Percentiles rank a stretch among this genome's conserved stretches.
These are phyloP conservation scores for Hylodesmum podocarpum DNA, from an alignment of 306 rosid genomes.

Conservation along the genomic window DNA sequence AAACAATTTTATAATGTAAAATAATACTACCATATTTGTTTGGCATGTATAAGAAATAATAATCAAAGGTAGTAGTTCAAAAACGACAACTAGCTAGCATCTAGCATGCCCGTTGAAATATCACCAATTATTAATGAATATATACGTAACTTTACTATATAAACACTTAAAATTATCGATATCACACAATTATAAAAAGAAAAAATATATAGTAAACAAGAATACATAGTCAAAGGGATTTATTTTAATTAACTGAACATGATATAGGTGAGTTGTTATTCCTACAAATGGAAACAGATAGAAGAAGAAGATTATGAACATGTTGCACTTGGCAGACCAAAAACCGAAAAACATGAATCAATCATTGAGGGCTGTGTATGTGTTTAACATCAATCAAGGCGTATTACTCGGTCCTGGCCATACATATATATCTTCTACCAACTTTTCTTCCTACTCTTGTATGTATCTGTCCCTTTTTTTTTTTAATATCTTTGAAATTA, in stretches of 20 bases:
- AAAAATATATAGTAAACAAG: not conserved
- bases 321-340: not conserved
- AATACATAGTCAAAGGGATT: too few species aligned
- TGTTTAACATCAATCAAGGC: slow-evolving; percentile 30
- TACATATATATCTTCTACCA: not conserved
- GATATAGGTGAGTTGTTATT: too few species aligned
- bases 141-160: not conserved
- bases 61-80: not conserved
- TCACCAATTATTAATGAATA: slow-evolving; percentile 1
- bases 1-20: not conserved
- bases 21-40: not conserved
- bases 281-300: too few species aligned
- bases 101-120: not conserved
- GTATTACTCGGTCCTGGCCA: slow-evolving; percentile 24
- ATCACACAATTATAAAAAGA: not conserved
- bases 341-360: not conserved
- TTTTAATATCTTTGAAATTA: not conserved
- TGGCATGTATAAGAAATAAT: not conserved
- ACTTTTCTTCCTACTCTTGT: not conserved
- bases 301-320: not conserved
- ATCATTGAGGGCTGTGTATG: not conserved
- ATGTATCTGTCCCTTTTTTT: not conserved
- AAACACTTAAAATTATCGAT: not conserved
- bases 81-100: slow-evolving; percentile 6
- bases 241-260: too few species aligned